Evolutionary conservation across 106 monocot species (phyloP).

Genomic region (Dactylorhiza incarnata): DNA sequence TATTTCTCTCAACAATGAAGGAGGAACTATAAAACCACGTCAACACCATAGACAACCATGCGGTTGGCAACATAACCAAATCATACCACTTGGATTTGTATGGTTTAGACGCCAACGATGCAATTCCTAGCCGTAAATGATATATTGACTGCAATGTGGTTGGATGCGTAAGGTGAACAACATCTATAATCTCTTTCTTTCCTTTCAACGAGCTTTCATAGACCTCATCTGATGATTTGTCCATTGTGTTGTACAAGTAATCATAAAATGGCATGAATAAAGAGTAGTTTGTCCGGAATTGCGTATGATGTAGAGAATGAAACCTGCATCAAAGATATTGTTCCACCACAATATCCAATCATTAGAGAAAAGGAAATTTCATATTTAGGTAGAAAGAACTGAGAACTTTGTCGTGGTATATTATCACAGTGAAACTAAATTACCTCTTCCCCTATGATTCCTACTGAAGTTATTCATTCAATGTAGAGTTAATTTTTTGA

Average conservation of each 20-base stretch:
- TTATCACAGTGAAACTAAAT: neutral
- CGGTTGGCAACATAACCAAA: conserved; percentile 36
- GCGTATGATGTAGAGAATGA: conserved; percentile 76
- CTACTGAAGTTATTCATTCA: neutral
- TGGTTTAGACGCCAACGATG: conserved; percentile 60
- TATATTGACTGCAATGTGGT: conserved; percentile 60
- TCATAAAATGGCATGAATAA: conserved; percentile 82
- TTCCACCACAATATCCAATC: neutral
- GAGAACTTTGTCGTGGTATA: neutral
- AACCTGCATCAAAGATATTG: conserved; percentile 26
- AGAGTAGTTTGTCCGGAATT: conserved; percentile 71
- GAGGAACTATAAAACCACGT: conserved; percentile 44
- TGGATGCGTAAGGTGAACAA: conserved; percentile 70
- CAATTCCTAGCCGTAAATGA: conserved; percentile 56
- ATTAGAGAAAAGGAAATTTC: neutral
- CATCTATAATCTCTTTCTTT: conserved; percentile 46
- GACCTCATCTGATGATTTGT: conserved; percentile 47
- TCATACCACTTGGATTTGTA: conserved; percentile 48
- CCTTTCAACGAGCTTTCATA: conserved; percentile 48
- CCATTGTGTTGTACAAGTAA: conserved; percentile 58
- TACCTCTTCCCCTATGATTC: neutral
- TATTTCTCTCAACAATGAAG: conserved; percentile 66
- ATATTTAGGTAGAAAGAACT: neutral
- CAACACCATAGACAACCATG: conserved; percentile 37
- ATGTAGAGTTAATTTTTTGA: neutral